These are phyloP conservation scores for Aspergillus melleus DNA, from an alignment of 2,329 filamentous ascomycete genomes.

Conservation along the genomic window DNA sequence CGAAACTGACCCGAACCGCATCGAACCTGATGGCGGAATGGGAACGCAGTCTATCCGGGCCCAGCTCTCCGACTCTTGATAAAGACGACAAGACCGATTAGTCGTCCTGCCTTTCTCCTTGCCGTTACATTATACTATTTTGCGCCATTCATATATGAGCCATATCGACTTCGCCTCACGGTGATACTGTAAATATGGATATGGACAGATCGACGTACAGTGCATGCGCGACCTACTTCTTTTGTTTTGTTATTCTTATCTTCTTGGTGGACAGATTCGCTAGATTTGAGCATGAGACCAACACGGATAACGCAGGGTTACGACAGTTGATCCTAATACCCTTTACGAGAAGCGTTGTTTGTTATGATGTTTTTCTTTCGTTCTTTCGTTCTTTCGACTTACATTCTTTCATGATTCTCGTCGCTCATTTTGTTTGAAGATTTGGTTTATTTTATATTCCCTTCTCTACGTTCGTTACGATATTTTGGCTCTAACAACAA, in stretches of 20 bases:
- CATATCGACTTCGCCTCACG: slow-evolving; percentile 4
- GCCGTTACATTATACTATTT: too few species aligned
- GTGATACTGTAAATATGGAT: slow-evolving; percentile 20
- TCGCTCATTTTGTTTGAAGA: slow-evolving; percentile 2
- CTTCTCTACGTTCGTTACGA: slow-evolving; percentile 1
- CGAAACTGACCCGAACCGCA: slow-evolving; percentile 79
- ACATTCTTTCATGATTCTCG: slow-evolving; percentile 5
- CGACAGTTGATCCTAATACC: slow-evolving; percentile 29
- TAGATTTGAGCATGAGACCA: slow-evolving; percentile 19
- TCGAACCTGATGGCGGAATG: slow-evolving; percentile 85
- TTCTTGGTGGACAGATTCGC: slow-evolving; percentile 10
- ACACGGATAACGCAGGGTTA: slow-evolving; percentile 34
- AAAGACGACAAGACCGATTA: slow-evolving; percentile 37
- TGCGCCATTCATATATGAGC: background rate
- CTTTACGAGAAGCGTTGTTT: slow-evolving; percentile 29
- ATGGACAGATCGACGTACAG: slow-evolving; percentile 6
- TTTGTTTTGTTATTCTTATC: slow-evolving; percentile 10
- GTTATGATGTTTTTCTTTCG: slow-evolving; percentile 13
- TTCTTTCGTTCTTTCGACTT: slow-evolving; percentile 3
- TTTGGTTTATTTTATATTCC: background rate
- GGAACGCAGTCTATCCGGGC: slow-evolving; percentile 71
- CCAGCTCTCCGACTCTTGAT: slow-evolving; percentile 18
- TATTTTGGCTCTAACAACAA: background rate
- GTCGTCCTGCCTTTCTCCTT: background rate
- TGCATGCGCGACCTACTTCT: slow-evolving; percentile 14